phyloP scores from a whole-genome alignment of 768 basidiomycete species.

The Boletellus emodensis region DNA sequence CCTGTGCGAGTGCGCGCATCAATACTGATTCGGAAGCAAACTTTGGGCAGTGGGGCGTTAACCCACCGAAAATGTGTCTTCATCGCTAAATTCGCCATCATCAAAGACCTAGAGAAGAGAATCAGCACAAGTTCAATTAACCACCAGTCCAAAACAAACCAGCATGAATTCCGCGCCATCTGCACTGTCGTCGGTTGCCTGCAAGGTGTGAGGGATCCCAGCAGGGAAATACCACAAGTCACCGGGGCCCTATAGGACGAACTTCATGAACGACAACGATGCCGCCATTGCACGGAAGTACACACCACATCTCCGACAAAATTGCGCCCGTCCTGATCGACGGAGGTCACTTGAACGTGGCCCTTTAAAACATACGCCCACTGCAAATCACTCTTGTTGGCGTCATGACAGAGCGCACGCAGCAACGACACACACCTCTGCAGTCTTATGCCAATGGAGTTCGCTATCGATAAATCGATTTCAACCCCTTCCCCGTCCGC shows the following conservation, averaged over 20 bases:
- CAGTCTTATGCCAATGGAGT: slow-evolving; percentile 41
- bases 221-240: slow-evolving; percentile 58
- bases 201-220: slow-evolving; percentile 49
- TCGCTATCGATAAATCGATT: slow-evolving; percentile 22
- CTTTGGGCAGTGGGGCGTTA: neutral
- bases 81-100: slow-evolving; percentile 44
- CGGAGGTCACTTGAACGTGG: slow-evolving; percentile 40
- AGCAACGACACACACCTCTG: slow-evolving; percentile 14
- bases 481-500: neutral
- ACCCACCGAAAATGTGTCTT: slow-evolving; percentile 43
- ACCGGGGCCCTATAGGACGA: slow-evolving; percentile 29
- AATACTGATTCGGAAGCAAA: neutral
- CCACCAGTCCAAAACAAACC: neutral
- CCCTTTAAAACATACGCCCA: slow-evolving; percentile 53
- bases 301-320: slow-evolving; percentile 47
- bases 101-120: slow-evolving; percentile 26
- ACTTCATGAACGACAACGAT: neutral
- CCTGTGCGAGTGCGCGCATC: neutral
- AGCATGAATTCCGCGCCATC: slow-evolving; percentile 52
- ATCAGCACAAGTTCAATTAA: neutral
- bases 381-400: slow-evolving; percentile 2
- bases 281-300: neutral
- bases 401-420: neutral
- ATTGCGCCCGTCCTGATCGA: slow-evolving; percentile 44
- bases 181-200: slow-evolving; percentile 40